Base-by-base conservation (phyloP, 345 rosid species). In the Cochlearia excelsa region DNA sequence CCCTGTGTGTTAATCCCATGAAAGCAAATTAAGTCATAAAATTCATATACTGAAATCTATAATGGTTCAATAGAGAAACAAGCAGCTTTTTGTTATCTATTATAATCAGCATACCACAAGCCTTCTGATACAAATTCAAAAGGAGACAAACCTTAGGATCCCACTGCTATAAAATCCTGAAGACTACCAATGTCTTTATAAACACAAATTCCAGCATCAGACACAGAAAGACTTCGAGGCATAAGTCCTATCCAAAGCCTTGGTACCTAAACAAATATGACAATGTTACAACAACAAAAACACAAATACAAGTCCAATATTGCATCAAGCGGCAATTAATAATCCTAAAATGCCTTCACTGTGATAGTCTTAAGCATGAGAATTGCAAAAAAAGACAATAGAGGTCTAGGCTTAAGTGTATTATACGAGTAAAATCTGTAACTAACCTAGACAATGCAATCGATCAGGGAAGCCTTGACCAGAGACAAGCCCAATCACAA, bases 91-190 rank as follows among this genome's bases (percentile, higher is more conserved):
- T 44, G 51, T 30, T 26, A 43, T 30, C 30, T 2, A 59, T 7
- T 23, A n/a, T 9, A 1, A 34, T 16, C 23, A 16, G 23, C 23
- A 16, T 16, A 16, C 23, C 23, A 16, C 23, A 16, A 16, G 23
- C 23, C 23, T 16, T 16, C 40, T 39, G 31, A 4, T 52, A 59
- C 4, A 9, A 31, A 5, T 45, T 33, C 46, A 59, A 4, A 3
- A 47, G 67, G 49, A n/a, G 49, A 59, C 48, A 48, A 54, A 92
- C 99, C 96, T 89, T 67, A 65, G 69, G 63, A 87, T 74, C 52
- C 88, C 87, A 87, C 95, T 6, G 99, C 96, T 59, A 93, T 82
- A 72, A 16, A 85, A 87, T 53, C 97, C 97, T 29, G 99, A 93
- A 77, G 87, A 87, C 63, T 89, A 75, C 45, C 97, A 16, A 16